These are phyloP conservation scores for Phytophthora constricta DNA, from an alignment of 352 stramenopile species.

Conservation along the genomic window DNA sequence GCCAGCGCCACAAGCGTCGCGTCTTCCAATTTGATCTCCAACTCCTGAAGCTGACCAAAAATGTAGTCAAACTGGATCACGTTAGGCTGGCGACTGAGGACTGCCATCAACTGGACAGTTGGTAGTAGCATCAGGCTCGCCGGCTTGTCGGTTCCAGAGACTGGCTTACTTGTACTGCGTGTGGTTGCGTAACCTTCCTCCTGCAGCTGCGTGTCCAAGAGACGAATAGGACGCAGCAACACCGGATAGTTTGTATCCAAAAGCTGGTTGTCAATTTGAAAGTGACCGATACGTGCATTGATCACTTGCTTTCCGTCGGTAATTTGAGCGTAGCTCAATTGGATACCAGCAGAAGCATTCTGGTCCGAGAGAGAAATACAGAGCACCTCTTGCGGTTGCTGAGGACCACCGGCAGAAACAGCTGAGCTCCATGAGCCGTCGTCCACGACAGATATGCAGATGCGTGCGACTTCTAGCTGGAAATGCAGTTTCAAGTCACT, in stretches of 20 bases:
- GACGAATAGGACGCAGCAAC: conserved; percentile 70
- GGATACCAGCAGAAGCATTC: conserved; percentile 72
- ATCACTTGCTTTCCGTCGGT: conserved; percentile 78
- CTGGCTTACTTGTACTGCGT: conserved; percentile 15
- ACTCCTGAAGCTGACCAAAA: conserved; percentile 84
- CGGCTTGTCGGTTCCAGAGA: conserved; percentile 6
- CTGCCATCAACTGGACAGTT: conserved; percentile 83
- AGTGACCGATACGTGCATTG: conserved; percentile 77
- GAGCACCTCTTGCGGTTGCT: conserved; percentile 69
- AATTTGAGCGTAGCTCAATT: conserved; percentile 77
- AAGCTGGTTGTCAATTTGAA: conserved; percentile 89
- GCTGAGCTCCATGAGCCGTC: conserved; percentile 54
- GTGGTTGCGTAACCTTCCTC: conserved; percentile 52
- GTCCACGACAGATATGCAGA: conserved; percentile 82
- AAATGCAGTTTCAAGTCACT: conserved; percentile 69
- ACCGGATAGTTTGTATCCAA: conserved; percentile 88
- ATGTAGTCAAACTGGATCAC: conserved; percentile 89
- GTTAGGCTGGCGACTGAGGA: conserved; percentile 66
- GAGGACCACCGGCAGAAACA: conserved; percentile 25
- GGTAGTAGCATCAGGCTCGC: conserved; percentile 59
- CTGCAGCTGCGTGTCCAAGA: conserved; percentile 72
- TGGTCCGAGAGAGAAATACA: conserved; percentile 78
- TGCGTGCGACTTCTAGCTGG: conserved; percentile 74
- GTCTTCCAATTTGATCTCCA: conserved; percentile 89
- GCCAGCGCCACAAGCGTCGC: conserved; percentile 76